These are phyloP conservation scores for Phylloporus sp. DNA, from an alignment of 768 basidiomycete species.

Conservation along the genomic window DNA sequence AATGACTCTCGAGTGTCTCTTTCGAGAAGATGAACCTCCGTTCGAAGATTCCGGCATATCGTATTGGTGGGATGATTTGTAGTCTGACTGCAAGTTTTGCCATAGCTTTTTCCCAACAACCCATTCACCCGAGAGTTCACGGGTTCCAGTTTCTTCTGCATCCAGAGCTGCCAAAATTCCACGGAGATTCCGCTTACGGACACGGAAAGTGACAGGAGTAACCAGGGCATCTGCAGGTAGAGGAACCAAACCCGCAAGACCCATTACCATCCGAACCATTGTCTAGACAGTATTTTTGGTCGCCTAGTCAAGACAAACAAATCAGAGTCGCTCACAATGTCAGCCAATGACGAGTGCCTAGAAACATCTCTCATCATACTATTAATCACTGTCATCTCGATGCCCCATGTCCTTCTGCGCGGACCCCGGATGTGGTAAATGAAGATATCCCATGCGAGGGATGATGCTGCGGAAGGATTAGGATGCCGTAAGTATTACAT, in stretches of 20 bases:
- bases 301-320: not conserved
- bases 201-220: conserved; percentile 89
- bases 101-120: conserved; percentile 91
- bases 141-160: conserved; percentile 63
- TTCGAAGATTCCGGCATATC: conserved; percentile 13
- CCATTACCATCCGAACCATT: conserved; percentile 61
- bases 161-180: conserved; percentile 81
- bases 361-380: conserved; percentile 82
- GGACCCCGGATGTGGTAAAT: conserved; percentile 84
- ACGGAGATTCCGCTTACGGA: conserved; percentile 64
- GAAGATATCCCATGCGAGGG: conserved; percentile 63
- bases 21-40: conserved; percentile 23
- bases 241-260: conserved; percentile 76
- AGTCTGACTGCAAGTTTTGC: conserved; percentile 80
- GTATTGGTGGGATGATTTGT: conserved; percentile 47
- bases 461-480: conserved; percentile 21
- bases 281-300: conserved; percentile 30
- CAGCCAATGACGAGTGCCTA: conserved; percentile 75
- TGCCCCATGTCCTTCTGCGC: conserved; percentile 86
- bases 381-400: conserved; percentile 89
- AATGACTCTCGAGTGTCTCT: conserved; percentile 73
- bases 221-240: conserved; percentile 90
- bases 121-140: conserved; percentile 94
- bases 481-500: not conserved
- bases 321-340: conserved; percentile 57